Evolutionary conservation across 441 rosid species (phyloP), one percentile per base, ranked within the genome.

Genomic region (Breynia disticha): DNA sequence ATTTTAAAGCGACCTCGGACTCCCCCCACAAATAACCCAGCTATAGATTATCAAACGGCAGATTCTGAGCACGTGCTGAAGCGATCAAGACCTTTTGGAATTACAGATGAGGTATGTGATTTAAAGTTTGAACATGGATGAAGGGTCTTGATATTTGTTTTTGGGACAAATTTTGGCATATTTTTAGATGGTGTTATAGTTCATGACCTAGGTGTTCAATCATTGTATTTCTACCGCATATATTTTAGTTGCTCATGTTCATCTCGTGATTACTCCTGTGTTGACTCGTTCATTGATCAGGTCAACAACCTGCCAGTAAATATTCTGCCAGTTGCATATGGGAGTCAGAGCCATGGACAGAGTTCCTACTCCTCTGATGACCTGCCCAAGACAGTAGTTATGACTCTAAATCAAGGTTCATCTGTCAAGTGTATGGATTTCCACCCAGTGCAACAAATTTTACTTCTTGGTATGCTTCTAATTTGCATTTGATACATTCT

Each of bases 351-450:
- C 65, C 95, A 75, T 41, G 83, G 90, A 38, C 90, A 81, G 71
- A 79, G 78, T 71, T 72, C 88, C 14, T 73, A 68, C 63, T 75
- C 86, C 49, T 67, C 78, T 32, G 88, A 86, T 59, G 88, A 83
- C 75, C 75, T 86, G 73, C 95, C 90, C 48, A 83, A 78, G 81
- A 71, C 59, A 60, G 73, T 69, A 60, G 79, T 79, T 56, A 57
- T 53, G 76, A 69, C 69, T 45, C 72, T 86, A 53, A 70, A 13
- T 65, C 85, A 83, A 75, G 79, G 83, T 11, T 78, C 95, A 54
- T 67, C 79, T 51, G 84, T 78, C 42, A 86, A 67, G 76, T 83
- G 88, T 72, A 86, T 86, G 91, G 95, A 86, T 73, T 86, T 86
- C 67, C 91, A 86, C 69, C 91, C 91, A 0, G 48, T 65, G 54